Evolutionary conservation across 345 rosid species (phyloP).

Genomic region (Crucihimalaya himalaica): DNA sequence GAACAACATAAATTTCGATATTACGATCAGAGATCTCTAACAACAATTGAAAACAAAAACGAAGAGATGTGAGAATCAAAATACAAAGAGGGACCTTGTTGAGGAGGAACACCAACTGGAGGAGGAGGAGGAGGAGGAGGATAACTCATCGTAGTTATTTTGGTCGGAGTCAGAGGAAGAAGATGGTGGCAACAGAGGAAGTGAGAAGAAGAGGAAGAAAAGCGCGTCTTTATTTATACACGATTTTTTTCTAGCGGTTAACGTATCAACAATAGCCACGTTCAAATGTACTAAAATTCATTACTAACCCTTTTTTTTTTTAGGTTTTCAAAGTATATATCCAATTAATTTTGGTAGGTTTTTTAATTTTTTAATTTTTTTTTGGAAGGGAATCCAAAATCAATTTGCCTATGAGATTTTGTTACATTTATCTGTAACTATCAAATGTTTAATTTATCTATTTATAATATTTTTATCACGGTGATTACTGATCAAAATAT

Average conservation of each 20-base stretch:
- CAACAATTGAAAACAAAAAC: not conserved
- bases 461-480: not conserved
- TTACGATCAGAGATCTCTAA: not conserved
- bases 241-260: not conserved
- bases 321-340: not conserved
- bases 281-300: no score
- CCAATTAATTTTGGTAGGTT: not conserved
- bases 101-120: conserved; percentile 29
- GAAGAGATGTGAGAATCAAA: not conserved
- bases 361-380: not conserved
- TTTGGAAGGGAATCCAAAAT: not conserved
- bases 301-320: not conserved
- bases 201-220: not conserved
- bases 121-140: conserved; percentile 30
- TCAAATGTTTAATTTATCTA: not conserved
- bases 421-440: not conserved
- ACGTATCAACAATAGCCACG: conserved; percentile 4
- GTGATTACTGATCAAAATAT: no score
- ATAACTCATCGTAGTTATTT: conserved; percentile 10
- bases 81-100: conserved; percentile 17
- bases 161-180: no score
- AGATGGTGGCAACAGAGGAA: not conserved
- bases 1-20: not conserved
- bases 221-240: not conserved
- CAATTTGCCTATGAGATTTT: not conserved